Evolutionary conservation across 2,329 filamentous ascomycete species (phyloP).

Genomic region (Xylariaceae sp.): DNA sequence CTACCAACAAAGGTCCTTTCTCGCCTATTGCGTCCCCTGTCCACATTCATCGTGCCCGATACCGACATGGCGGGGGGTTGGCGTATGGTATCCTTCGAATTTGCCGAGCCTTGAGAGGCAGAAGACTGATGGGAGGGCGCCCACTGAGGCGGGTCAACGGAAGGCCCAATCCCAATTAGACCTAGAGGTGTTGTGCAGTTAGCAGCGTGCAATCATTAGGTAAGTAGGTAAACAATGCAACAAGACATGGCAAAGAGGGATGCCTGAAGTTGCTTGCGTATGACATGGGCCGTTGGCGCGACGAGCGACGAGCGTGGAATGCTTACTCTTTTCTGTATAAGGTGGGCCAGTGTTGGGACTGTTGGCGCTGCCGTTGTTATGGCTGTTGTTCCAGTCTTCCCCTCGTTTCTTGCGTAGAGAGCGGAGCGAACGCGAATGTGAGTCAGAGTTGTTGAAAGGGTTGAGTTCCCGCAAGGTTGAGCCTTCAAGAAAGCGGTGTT

Average conservation of each 20-base stretch:
- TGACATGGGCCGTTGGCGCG: background rate
- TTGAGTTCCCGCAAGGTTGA: constrained; percentile 37
- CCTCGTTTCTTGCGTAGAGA: constrained; percentile 29
- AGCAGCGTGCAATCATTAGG: constrained; percentile 19
- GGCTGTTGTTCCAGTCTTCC: constrained; percentile 21
- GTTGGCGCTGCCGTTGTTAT: background rate
- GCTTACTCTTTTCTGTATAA: constrained; percentile 41
- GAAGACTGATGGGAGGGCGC: constrained; percentile 38
- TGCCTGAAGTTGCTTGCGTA: background rate
- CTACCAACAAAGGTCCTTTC: constrained; percentile 94
- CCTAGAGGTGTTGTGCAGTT: constrained; percentile 31
- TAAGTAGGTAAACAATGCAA: constrained; percentile 7
- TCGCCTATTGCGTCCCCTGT: constrained; percentile 72
- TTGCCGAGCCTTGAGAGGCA: constrained; percentile 34
- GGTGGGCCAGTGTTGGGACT: constrained; percentile 30
- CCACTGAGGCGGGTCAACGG: constrained; percentile 29
- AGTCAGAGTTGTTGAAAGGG: constrained; percentile 38
- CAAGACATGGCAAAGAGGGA: background rate
- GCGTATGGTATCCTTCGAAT: constrained; percentile 35
- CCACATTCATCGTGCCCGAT: constrained; percentile 65
- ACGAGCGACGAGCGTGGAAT: constrained; percentile 8
- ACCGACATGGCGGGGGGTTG: constrained; percentile 48
- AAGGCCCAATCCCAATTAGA: constrained; percentile 35
- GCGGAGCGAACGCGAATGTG: constrained; percentile 31
- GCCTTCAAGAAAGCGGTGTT: constrained; percentile 35